phyloP scores from a whole-genome alignment of 306 rosid genomes.

The Prunus padus region DNA sequence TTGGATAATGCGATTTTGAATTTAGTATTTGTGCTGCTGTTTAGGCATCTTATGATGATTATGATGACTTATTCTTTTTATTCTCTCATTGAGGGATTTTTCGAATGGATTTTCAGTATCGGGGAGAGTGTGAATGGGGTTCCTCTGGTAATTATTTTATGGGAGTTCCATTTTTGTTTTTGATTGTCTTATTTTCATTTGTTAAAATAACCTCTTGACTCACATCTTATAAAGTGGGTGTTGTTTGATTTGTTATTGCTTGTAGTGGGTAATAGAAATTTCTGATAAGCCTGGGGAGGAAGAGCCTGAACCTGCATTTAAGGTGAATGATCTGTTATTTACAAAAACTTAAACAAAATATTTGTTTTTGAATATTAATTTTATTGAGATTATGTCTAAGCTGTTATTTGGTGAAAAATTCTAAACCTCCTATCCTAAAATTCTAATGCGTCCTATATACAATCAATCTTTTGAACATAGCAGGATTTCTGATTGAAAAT shows the following conservation, averaged over 20 bases:
- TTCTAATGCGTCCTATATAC: not conserved
- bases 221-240: conserved; percentile 20
- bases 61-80: conserved; percentile 48
- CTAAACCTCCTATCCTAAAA: not conserved
- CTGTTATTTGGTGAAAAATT: not conserved
- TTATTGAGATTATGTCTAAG: not conserved
- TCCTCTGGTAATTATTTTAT: conserved; percentile 74
- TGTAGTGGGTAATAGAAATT: conserved; percentile 94
- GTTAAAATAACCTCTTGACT: not conserved
- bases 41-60: conserved; percentile 7
- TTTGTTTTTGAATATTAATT: not conserved
- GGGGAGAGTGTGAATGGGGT: conserved; percentile 87
- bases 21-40: not conserved
- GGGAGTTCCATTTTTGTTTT: conserved; percentile 12
- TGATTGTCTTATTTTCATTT: not conserved
- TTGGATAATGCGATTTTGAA: conserved; percentile 12
- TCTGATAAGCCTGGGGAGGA: conserved; percentile 91
- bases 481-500: not conserved
- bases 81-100: conserved; percentile 72
- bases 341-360: not conserved
- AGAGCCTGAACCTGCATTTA: conserved; percentile 92
- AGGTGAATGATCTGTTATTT: conserved; percentile 53
- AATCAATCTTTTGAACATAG: conserved; percentile 2
- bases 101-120: conserved; percentile 69
- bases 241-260: conserved; percentile 18